Evolutionary conservation across 768 basidiomycete species (phyloP).

Genomic region (Amyloporia xantha): DNA sequence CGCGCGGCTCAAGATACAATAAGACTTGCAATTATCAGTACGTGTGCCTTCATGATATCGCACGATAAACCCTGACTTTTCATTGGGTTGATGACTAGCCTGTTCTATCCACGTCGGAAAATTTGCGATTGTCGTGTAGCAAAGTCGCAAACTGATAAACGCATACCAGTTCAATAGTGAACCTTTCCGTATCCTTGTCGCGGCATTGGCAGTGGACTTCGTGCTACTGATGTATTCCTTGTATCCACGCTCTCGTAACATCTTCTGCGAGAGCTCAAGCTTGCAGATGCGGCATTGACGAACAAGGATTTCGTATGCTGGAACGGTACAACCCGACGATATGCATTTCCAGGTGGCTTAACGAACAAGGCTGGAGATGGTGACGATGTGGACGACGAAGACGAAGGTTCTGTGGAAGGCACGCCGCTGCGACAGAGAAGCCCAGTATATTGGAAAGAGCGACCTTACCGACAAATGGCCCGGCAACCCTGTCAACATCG

Average conservation of each 20-base stretch:
- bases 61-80: background rate
- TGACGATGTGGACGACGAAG: conserved; percentile 38
- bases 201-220: conserved; percentile 64
- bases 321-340: conserved; percentile 55
- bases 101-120: conserved; percentile 59
- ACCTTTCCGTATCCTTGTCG: conserved; percentile 69
- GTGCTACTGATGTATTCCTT: conserved; percentile 67
- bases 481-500: conserved; percentile 63
- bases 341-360: conserved; percentile 33
- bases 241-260: conserved; percentile 78
- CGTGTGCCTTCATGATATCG: conserved; percentile 16
- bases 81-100: conserved; percentile 37
- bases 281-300: conserved; percentile 61
- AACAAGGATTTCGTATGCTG: conserved; percentile 56
- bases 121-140: conserved; percentile 57
- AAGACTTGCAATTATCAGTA: conserved; percentile 72
- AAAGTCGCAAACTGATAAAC: conserved; percentile 69
- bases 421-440: conserved; percentile 11
- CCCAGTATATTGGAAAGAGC: conserved; percentile 16
- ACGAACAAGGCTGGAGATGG: conserved; percentile 33
- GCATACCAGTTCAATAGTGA: conserved; percentile 84
- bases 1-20: conserved; percentile 62
- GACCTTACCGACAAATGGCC: conserved; percentile 55
- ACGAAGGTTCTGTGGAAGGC: conserved; percentile 21
- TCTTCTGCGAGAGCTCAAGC: conserved; percentile 70